These are phyloP conservation scores for Teratosphaeria pseudoeucalypti DNA, from an alignment of 2,329 filamentous ascomycete genomes.

Conservation along the genomic window DNA sequence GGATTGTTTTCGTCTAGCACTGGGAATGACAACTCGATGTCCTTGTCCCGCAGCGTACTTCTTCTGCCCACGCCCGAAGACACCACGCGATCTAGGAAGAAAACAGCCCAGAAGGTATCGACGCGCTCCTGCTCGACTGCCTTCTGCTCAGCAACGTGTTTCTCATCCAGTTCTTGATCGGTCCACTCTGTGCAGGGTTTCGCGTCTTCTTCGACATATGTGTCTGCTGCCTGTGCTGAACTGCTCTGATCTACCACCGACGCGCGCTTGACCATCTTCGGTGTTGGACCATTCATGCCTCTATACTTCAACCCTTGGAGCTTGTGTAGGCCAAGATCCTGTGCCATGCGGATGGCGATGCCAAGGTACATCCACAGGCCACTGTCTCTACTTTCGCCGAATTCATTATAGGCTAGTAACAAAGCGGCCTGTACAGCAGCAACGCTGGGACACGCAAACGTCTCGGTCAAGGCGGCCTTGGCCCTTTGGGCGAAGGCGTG, in stretches of 20 bases:
- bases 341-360: slow-evolving; percentile 72
- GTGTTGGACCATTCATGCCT: slow-evolving; percentile 45
- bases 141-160: slow-evolving; percentile 33
- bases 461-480: slow-evolving; percentile 72
- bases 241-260: slow-evolving; percentile 12
- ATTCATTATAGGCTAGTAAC: slow-evolving; percentile 78
- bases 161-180: background rate
- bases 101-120: slow-evolving; percentile 84
- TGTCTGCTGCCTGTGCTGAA: background rate
- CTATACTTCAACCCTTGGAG: slow-evolving; percentile 59
- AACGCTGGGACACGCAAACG: slow-evolving; percentile 71
- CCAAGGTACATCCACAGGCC: slow-evolving; percentile 91
- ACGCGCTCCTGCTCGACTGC: slow-evolving; percentile 71
- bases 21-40: slow-evolving; percentile 69
- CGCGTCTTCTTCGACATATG: background rate
- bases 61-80: slow-evolving; percentile 78
- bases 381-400: slow-evolving; percentile 79
- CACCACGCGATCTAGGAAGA: slow-evolving; percentile 77
- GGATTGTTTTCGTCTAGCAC: slow-evolving; percentile 42
- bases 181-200: slow-evolving; percentile 21
- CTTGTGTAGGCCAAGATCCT: slow-evolving; percentile 73
- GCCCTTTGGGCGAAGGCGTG: slow-evolving; percentile 71
- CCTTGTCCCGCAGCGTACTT: slow-evolving; percentile 72
- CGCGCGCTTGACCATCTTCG: slow-evolving; percentile 41
- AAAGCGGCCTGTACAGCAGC: slow-evolving; percentile 76